Evolutionary conservation across 2,329 filamentous ascomycete species (phyloP).

Genomic region (Colletotrichum musicola): DNA sequence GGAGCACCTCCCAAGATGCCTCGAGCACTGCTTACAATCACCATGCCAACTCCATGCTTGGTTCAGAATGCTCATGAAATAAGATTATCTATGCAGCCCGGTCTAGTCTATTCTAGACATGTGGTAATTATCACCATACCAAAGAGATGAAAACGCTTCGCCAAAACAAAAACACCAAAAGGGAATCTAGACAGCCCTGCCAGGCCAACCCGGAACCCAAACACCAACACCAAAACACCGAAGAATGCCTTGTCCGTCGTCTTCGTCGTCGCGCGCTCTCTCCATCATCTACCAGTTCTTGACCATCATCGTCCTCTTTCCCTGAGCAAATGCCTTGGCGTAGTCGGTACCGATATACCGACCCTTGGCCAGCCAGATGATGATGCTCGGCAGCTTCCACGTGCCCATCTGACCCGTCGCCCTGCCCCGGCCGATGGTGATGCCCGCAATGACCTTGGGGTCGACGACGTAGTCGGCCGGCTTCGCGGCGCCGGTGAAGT

Average conservation of each 20-base stretch:
- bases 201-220: neutral
- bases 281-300: slow-evolving; percentile 29
- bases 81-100: slow-evolving; percentile 2
- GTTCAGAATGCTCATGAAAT: slow-evolving; percentile 15
- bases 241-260: neutral
- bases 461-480: slow-evolving; percentile 43
- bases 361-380: slow-evolving; percentile 51
- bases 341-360: slow-evolving; percentile 44
- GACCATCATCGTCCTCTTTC: slow-evolving; percentile 25
- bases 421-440: slow-evolving; percentile 56
- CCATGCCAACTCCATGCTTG: neutral
- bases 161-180: neutral
- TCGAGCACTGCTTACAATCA: neutral
- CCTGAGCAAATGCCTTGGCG: slow-evolving; percentile 28
- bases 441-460: slow-evolving; percentile 48
- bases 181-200: neutral
- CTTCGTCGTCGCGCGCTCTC: neutral
- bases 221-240: slow-evolving; percentile 27
- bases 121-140: neutral
- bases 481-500: slow-evolving; percentile 47
- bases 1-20: too few relatives aligned
- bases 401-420: slow-evolving; percentile 50
- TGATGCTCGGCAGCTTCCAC: slow-evolving; percentile 49
- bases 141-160: neutral
- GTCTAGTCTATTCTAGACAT: slow-evolving; percentile 9